A percentile compares a stretch with the other conserved stretches of the same genome.
Conservation (phyloP, 768 basidiomycete species). For the Amanita polypyramis region DNA sequence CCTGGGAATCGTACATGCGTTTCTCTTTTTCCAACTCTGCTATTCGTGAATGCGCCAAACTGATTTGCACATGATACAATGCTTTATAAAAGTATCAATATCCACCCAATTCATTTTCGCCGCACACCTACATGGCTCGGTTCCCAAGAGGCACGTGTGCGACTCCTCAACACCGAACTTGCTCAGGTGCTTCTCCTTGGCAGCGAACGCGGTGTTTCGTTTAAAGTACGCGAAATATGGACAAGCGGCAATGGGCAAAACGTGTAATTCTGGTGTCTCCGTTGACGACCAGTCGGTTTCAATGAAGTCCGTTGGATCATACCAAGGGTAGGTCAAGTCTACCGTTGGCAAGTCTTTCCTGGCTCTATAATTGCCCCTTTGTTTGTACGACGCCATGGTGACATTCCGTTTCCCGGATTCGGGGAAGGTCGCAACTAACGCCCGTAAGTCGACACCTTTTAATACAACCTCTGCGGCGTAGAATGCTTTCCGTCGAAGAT, state of each 20-base stretch:
- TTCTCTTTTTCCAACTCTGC: not conserved
- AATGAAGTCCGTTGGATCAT: slow-evolving; percentile 72
- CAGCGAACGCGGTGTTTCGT: slow-evolving; percentile 34
- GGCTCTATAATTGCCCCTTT: slow-evolving; percentile 38
- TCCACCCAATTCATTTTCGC: not conserved
- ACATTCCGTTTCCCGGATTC: slow-evolving; percentile 60
- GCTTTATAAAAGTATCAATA: not conserved
- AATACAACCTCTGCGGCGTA: slow-evolving; percentile 81
- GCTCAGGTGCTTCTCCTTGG: slow-evolving; percentile 33
- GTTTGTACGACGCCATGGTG: slow-evolving; percentile 33
- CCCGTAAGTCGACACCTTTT: slow-evolving; percentile 66
- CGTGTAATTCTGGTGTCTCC: slow-evolving; percentile 46
- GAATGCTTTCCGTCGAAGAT: slow-evolving; percentile 70
- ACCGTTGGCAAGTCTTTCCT: slow-evolving; percentile 33
- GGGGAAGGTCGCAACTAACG: slow-evolving; percentile 65
- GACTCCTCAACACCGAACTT: slow-evolving; percentile 86
- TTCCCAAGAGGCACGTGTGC: slow-evolving; percentile 72
- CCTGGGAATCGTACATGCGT: not conserved
- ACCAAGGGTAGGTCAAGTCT: slow-evolving; percentile 49
- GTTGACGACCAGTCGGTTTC: slow-evolving; percentile 61
- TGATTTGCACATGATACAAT: slow-evolving; percentile 4
- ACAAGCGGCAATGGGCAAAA: slow-evolving; percentile 65
- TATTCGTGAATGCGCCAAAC: slow-evolving; percentile 3
- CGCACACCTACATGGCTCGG: slow-evolving; percentile 47
- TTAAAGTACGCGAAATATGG: slow-evolving; percentile 81